Conservation (phyloP, 495 filamentous ascomycete genomes). For the Penicillium macrosclerotiorum region DNA sequence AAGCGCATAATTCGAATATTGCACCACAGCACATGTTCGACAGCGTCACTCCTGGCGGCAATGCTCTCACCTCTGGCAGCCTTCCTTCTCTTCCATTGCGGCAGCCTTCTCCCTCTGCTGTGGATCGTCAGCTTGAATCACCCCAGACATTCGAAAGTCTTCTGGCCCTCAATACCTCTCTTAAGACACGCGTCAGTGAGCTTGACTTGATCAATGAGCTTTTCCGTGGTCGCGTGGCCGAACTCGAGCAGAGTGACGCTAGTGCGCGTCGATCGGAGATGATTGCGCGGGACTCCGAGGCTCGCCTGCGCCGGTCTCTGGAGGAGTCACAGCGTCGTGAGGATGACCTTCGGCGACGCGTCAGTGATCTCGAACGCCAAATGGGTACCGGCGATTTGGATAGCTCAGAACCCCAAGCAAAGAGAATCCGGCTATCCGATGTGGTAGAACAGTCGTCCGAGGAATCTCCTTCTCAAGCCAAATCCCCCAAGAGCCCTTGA, state of each 20-base stretch:
- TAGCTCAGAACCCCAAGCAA: conserved; percentile 44
- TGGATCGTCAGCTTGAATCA: conserved; percentile 71
- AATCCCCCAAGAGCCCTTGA: conserved; percentile 42
- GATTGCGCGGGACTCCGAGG: conserved; percentile 56
- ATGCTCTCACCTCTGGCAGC: conserved; percentile 60
- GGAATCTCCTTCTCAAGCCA: conserved; percentile 29
- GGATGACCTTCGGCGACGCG: conserved; percentile 74
- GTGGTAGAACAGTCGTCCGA: conserved; percentile 42
- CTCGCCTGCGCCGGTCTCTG: conserved; percentile 62
- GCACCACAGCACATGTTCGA: conserved; percentile 79
- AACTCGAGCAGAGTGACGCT: conserved; percentile 78
- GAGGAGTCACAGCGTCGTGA: conserved; percentile 75
- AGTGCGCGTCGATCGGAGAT: conserved; percentile 61
- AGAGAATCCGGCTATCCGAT: conserved; percentile 44
- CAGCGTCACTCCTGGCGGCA: conserved; percentile 62
- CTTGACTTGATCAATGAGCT: conserved; percentile 95
- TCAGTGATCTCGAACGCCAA: conserved; percentile 77
- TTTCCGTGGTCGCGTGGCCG: conserved; percentile 81
- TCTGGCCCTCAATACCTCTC: conserved; percentile 68
- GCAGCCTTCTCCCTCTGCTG: conserved; percentile 70
- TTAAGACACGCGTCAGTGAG: conserved; percentile 90
- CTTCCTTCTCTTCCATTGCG: conserved; percentile 51
- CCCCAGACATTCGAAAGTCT: conserved; percentile 79
- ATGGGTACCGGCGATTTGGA: conserved; percentile 30
- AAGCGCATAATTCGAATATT: conserved; percentile 68